Base-by-base conservation (phyloP, 495 filamentous ascomycete genomes). In the Aspergillus biplanus region DNA sequence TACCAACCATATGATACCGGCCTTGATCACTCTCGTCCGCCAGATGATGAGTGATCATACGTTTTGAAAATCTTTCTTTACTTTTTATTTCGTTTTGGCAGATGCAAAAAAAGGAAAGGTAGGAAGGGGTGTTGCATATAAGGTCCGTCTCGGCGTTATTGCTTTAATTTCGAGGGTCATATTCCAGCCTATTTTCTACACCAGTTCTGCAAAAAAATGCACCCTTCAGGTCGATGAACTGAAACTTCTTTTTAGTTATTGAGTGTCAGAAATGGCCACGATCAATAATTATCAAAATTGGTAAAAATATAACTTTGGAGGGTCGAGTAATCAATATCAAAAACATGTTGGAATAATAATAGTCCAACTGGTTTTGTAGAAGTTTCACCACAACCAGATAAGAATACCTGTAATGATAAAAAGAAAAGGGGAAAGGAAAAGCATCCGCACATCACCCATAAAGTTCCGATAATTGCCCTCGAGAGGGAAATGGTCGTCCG, bases 381-480 rank as follows among this genome's bases (percentile, higher is more conserved):
- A 27, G 21, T 27, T 27, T 27, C 21, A 27, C 21, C 21, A 27
- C 21, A 27, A 27, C 21, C 32, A 59, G 39, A 55, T 35, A 55
- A 35, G 31, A 13, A 35, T 33, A n/a, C 21, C 21, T 27, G 21
- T 27, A 27, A 27, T 27, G 21, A 27, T 27, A 27, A 27, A 27
- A 27, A 27, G 21, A 27, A 27, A 27, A 2, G 21, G 21, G 21
- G 2, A 27, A 27, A 2, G 21, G 2, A 27, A 27, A 27, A 2
- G 44, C 34, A 21, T 50, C 5, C 5, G 16, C 13, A 61, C 59
- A 70, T 11, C 18, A 67, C 0, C 66, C 66, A 69, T 77, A 79
- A 1, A 77, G 39, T 16, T 70, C 70, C 7, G 67, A 58, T 37
- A 79, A 46, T 1, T 71, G 64, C 6, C 72, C 69, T 39, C 75